phyloP scores from a whole-genome alignment of 1,139 yeast genomes.

The Protomyces inouyei region DNA sequence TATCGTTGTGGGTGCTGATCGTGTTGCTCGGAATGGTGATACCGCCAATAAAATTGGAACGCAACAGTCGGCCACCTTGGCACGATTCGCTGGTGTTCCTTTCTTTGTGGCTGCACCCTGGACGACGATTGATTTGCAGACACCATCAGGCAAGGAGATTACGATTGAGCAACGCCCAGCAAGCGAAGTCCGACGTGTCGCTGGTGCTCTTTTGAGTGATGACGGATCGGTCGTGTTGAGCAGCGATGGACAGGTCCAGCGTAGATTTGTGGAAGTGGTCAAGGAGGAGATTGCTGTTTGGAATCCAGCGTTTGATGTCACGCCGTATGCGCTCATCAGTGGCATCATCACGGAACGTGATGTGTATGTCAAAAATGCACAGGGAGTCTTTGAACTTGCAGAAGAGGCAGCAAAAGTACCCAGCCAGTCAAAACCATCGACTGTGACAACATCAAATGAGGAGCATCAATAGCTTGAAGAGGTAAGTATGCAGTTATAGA shows the following conservation, averaged over 20 bases:
- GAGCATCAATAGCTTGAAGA: neutral
- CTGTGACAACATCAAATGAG: neutral
- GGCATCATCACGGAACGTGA: conserved; percentile 80
- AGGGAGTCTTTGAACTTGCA: conserved; percentile 38
- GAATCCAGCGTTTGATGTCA: conserved; percentile 96
- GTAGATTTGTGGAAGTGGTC: conserved; percentile 71
- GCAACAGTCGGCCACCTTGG: conserved; percentile 72
- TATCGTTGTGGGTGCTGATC: conserved; percentile 96
- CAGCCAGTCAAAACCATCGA: neutral
- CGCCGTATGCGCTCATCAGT: conserved; percentile 76
- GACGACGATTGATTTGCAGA: conserved; percentile 73
- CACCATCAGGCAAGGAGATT: conserved; percentile 65
- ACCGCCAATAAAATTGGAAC: conserved; percentile 98
- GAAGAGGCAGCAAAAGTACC: conserved; percentile 2
- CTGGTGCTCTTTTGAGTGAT: conserved; percentile 50
- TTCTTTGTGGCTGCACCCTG: conserved; percentile 94
- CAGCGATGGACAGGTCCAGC: conserved; percentile 35
- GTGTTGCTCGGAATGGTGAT: conserved; percentile 88
- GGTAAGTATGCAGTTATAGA: too few relatives aligned
- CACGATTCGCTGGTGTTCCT: conserved; percentile 54
- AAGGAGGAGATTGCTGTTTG: conserved; percentile 71
- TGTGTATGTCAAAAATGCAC: conserved; percentile 40
- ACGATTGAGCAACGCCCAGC: conserved; percentile 84
- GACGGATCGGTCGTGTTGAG: conserved; percentile 36
- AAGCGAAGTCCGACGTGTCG: conserved; percentile 67